phyloP scores from a whole-genome alignment of 148 eudicot species.

The Bassia scoparia region DNA sequence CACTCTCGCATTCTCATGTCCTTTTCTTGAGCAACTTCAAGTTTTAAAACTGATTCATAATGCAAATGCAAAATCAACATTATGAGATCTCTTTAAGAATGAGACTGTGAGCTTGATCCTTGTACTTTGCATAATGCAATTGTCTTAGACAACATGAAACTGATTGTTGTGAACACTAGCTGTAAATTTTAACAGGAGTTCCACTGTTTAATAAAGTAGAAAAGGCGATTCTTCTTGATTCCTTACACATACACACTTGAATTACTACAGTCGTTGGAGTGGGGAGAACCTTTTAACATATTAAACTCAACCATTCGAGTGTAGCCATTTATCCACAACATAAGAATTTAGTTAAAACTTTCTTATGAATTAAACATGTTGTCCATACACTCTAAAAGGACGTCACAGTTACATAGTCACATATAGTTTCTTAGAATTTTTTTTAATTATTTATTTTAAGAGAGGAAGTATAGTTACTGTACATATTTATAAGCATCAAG shows the following conservation, averaged over 20 bases:
- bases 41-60: background rate
- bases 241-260: background rate
- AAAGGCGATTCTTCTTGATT: no score
- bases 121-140: background rate
- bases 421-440: no score
- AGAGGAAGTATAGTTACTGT: no score
- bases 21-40: background rate
- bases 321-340: no score
- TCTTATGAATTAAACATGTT: no score
- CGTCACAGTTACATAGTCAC: no score
- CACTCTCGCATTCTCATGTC: background rate
- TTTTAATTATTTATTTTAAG: no score
- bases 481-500: no score
- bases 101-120: background rate
- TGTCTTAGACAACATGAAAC: background rate
- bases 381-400: no score
- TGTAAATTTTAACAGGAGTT: background rate
- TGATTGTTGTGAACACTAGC: background rate
- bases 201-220: background rate
- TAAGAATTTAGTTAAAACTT: no score
- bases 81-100: background rate
- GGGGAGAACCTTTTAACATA: background rate
- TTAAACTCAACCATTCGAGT: background rate
- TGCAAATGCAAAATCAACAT: background rate
- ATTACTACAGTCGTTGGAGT: background rate